Base-by-base conservation (phyloP, 2,329 filamentous ascomycete species). In the Nothophoma quercina region DNA sequence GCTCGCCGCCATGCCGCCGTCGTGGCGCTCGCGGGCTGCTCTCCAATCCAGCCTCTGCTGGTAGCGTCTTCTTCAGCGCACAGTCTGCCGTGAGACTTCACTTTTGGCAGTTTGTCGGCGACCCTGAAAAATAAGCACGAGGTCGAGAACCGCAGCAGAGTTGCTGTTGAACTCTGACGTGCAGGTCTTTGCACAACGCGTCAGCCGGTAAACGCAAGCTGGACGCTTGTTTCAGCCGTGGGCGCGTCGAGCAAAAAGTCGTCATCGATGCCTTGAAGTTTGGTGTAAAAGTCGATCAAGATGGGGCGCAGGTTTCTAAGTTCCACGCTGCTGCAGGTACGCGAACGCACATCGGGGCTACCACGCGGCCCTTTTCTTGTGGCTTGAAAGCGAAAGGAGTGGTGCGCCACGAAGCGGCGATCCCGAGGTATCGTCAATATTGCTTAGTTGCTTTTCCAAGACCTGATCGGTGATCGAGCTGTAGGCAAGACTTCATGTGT, bases 261-360 rank as follows among this genome's bases (percentile, higher is more conserved):
- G 38, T 47, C 36, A 47, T 53, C 32, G 15, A 41, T 35, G 16
- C 5, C 42, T 15, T 33, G 29, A 29, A 53, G 28, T 48, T 30
- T 42, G 25, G 33, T 26, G 7, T 32, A 21, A 30, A 29, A 26
- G 16, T 23, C 32, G 29, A 29, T 43, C 23, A 18, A 21, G 21
- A 26, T 19, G 22, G 39, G 25, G 15, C n/a, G n/a, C n/a, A 28
- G 9, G 22, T 28, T 28, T n/a, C n/a, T 10, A 38, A 42, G 30
- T 49, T 49, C 41, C 41, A 63, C 60, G 55, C 61, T 62, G 63
- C 55, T 69, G 69, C 69, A 73, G 68, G 69, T 70, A 71, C 69
- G 64, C 64, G 64, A 59, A 49, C 45, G 52, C 45, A 43, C 15
- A 34, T 61, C 51, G 39, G 54, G 39, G 46, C 42, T 54, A 61